These are phyloP conservation scores for Davidsoniella eucalypti DNA, from an alignment of 2,329 filamentous ascomycete species.

Conservation along the genomic window DNA sequence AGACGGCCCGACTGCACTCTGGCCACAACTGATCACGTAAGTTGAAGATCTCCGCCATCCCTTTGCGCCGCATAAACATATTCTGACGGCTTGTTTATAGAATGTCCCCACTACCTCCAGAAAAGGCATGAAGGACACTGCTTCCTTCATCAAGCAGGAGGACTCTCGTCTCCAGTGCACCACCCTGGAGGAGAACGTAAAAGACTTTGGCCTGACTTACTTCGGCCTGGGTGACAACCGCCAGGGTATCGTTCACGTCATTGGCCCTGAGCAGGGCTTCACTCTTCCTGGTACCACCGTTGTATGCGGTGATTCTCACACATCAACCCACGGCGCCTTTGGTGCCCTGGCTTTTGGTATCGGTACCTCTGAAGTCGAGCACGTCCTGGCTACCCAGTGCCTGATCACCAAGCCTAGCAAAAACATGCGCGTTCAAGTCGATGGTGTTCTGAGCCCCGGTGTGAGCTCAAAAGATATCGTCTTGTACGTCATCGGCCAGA, in stretches of 20 bases:
- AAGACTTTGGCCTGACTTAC: conserved; percentile 90
- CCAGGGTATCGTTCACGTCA: conserved; percentile 96
- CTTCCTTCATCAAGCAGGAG: conserved; percentile 83
- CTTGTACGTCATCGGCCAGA: conserved; percentile 79
- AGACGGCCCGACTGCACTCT: conserved; percentile 92
- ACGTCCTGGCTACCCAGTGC: conserved; percentile 92
- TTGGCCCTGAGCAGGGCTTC: conserved; percentile 96
- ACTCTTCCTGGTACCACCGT: conserved; percentile 93
- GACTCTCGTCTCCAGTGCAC: conserved; percentile 89
- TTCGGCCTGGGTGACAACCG: conserved; percentile 93
- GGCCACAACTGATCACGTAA: conserved; percentile 89
- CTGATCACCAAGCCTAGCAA: conserved; percentile 89
- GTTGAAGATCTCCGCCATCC: conserved; percentile 19
- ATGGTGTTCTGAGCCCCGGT: conserved; percentile 75
- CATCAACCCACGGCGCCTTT: conserved; percentile 93
- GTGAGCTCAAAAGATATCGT: conserved; percentile 95
- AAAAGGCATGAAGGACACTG: conserved; percentile 86
- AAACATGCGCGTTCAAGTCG: conserved; percentile 95
- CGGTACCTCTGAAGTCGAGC: conserved; percentile 94
- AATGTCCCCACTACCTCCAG: conserved; percentile 87
- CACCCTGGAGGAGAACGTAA: conserved; percentile 93
- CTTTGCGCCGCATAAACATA: conserved; percentile 5
- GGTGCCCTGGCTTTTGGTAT: conserved; percentile 92
- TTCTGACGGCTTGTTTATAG: conserved; percentile 28
- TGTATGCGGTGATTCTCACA: conserved; percentile 95